Conservation (phyloP, 108 stramenopile species). For the Nitzschia inconspicua region DNA sequence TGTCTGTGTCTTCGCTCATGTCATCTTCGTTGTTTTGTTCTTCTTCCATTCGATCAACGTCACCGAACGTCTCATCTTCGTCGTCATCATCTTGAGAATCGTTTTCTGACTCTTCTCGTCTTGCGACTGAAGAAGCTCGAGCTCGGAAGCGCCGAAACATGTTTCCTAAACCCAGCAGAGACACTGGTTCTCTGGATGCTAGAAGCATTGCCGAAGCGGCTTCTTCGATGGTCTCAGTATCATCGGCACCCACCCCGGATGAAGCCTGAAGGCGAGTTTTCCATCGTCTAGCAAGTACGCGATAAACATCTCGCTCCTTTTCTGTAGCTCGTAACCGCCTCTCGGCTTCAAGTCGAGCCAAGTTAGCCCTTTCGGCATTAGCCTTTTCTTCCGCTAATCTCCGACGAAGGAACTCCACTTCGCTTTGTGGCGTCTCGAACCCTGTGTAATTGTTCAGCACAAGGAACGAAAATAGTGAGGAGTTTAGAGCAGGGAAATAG, state of each 20-base stretch:
- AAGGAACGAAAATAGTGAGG: background rate
- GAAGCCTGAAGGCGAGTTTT: conserved; percentile 54
- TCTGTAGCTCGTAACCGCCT: conserved; percentile 44
- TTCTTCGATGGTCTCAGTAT: conserved; percentile 23
- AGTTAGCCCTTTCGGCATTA: conserved; percentile 42
- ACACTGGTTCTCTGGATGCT: conserved; percentile 12
- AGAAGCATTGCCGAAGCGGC: conserved; percentile 24
- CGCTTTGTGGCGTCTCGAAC: conserved; percentile 67
- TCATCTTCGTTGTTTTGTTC: conserved; percentile 30
- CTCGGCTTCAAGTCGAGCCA: conserved; percentile 56
- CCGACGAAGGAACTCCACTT: conserved; percentile 53
- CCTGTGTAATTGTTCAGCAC: conserved; percentile 28
- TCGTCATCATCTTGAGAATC: conserved; percentile 31
- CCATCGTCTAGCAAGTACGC: conserved; percentile 60
- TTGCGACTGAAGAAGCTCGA: background rate
- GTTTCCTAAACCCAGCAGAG: conserved; percentile 2
- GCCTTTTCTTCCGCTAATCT: conserved; percentile 69
- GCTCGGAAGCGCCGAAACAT: conserved; percentile 19
- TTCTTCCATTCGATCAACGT: conserved; percentile 38
- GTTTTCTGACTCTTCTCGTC: conserved; percentile 24
- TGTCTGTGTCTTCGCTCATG: conserved; percentile 24
- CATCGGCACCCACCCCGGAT: conserved; percentile 20
- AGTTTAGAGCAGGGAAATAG: background rate
- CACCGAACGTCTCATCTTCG: conserved; percentile 18
- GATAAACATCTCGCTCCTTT: conserved; percentile 50